Evolutionary conservation across 2,329 filamentous ascomycete genomes (phyloP).

Genomic region (Microcyclosporella mali): DNA sequence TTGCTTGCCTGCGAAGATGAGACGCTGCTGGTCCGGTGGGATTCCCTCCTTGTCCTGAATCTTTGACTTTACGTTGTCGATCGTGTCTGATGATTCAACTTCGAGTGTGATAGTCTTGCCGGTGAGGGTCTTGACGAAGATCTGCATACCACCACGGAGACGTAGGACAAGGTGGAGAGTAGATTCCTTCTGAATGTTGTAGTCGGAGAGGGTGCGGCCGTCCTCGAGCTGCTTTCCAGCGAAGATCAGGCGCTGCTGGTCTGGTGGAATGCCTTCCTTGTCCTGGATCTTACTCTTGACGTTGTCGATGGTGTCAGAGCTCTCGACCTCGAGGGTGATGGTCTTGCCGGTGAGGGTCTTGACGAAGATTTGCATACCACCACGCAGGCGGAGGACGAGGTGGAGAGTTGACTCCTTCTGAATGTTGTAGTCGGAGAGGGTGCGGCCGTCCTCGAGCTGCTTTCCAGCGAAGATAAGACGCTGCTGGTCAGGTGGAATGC

Average conservation of each 20-base stretch:
- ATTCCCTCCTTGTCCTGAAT: conserved; percentile 98
- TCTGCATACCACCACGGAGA: conserved; percentile 74
- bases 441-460: conserved; percentile 91
- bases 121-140: conserved; percentile 74
- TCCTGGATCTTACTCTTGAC: conserved; percentile 99
- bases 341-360: conserved; percentile 99
- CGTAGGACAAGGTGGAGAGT: conserved; percentile 97
- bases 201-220: conserved; percentile 91
- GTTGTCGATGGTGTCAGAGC: conserved; percentile 98
- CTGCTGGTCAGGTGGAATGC: conserved; percentile 92
- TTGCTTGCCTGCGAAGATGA: conserved; percentile 99
- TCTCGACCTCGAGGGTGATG: conserved; percentile 99
- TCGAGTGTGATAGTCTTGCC: conserved; percentile 99
- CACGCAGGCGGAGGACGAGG: conserved; percentile 58
- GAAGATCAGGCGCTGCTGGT: conserved; percentile 98
- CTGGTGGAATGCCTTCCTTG: conserved; percentile 97
- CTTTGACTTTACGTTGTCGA: conserved; percentile 99
- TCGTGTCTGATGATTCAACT: conserved; percentile 99
- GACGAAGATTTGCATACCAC: conserved; percentile 82
- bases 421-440: conserved; percentile 88
- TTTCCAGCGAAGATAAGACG: conserved; percentile 94
- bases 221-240: conserved; percentile 99
- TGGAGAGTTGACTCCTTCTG: conserved; percentile 65
- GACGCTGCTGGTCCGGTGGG: conserved; percentile 95
- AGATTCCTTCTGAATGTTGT: conserved; percentile 99